Evolutionary conservation across 139 green algal species (phyloP).

Genomic region (Chlamydomonas sp.): DNA sequence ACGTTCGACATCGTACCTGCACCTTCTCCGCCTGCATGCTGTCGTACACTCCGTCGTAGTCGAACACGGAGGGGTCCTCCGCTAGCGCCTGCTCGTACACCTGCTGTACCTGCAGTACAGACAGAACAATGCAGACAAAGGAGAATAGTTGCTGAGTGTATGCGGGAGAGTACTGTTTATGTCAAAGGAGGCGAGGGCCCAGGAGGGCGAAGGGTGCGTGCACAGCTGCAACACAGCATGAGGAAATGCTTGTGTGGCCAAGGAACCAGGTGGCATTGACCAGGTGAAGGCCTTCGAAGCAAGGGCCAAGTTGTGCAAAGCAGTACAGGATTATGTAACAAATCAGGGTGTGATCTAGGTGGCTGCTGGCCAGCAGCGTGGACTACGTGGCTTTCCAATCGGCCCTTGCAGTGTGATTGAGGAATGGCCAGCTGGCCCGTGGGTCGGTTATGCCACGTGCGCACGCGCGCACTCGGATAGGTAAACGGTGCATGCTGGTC

Average conservation of each 20-base stretch:
- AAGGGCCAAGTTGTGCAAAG: no score
- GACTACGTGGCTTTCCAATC: no score
- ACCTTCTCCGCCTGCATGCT: slow-evolving; percentile 83
- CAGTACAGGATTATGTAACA: no score
- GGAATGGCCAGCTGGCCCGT: no score
- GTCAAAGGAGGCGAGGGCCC: background rate
- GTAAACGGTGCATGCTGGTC: background rate
- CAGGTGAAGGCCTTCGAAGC: no score
- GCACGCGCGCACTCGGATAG: no score
- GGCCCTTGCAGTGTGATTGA: no score
- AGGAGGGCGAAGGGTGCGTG: background rate
- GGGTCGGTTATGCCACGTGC: no score
- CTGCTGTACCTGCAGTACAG: slow-evolving; percentile 67
- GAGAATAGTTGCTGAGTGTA: background rate
- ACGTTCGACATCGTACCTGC: background rate
- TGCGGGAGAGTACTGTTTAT: background rate
- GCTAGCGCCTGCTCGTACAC: slow-evolving; percentile 85
- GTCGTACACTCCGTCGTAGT: slow-evolving; percentile 95
- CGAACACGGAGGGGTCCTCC: slow-evolving; percentile 91
- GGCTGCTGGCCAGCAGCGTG: no score
- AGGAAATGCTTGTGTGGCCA: background rate
- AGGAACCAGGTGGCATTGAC: no score
- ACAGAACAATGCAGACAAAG: background rate
- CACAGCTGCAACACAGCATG: background rate
- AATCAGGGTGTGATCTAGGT: no score